phyloP scores from a whole-genome alignment of 352 stramenopile species.

The Thalassiosira pacifica region DNA sequence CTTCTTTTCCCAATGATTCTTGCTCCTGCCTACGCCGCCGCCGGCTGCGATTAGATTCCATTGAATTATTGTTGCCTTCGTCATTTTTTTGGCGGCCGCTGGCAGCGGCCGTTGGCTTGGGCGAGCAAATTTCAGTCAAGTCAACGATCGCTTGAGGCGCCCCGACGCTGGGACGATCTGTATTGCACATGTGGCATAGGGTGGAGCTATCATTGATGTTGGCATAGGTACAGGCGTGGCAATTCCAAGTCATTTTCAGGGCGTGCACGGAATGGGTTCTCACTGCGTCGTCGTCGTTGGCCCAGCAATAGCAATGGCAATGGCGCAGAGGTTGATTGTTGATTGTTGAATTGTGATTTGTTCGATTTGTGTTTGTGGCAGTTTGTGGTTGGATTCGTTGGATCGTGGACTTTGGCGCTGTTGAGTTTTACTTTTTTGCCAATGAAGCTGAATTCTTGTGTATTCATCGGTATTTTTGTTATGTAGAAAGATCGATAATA shows the following conservation, averaged over 20 bases:
- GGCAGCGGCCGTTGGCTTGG: neutral
- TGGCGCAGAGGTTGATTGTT: too few relatives aligned
- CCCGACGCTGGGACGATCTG: neutral
- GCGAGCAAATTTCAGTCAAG: slow-evolving; percentile 45
- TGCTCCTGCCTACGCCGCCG: slow-evolving; percentile 27
- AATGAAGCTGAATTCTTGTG: too few relatives aligned
- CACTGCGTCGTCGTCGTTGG: too few relatives aligned
- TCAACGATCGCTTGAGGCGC: slow-evolving; percentile 33
- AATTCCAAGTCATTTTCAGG: slow-evolving; percentile 42
- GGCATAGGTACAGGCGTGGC: slow-evolving; percentile 41
- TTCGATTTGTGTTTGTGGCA: too few relatives aligned
- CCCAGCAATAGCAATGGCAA: too few relatives aligned
- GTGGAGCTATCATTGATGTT: slow-evolving; percentile 38
- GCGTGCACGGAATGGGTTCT: neutral
- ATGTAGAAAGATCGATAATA: too few relatives aligned
- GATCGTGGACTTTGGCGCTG: too few relatives aligned
- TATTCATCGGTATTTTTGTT: too few relatives aligned
- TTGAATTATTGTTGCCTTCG: neutral
- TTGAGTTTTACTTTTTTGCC: too few relatives aligned
- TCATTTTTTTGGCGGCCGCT: neutral
- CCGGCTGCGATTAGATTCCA: slow-evolving; percentile 59
- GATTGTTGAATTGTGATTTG: too few relatives aligned
- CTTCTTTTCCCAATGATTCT: slow-evolving; percentile 7
- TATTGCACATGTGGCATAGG: slow-evolving; percentile 36
- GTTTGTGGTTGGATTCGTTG: too few relatives aligned